Conservation (phyloP, 2,329 filamentous ascomycete genomes). For the Torrubiella hemipterigena region DNA sequence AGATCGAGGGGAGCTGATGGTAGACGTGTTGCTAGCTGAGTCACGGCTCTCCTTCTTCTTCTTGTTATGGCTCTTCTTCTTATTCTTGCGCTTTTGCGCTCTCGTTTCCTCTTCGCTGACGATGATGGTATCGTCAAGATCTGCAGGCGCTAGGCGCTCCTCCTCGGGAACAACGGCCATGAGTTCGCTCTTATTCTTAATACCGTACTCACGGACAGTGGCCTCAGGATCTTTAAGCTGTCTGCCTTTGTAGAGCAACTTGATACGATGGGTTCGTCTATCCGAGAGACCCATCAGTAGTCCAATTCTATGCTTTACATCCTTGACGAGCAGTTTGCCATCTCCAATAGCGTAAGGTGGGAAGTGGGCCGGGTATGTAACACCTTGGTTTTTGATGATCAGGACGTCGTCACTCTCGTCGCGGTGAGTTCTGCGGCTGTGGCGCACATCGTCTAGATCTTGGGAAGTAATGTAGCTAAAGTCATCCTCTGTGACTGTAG, state of each 20-base stretch:
- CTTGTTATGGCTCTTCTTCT: constrained; percentile 30
- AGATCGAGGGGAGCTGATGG: constrained; percentile 32
- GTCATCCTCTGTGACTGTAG: constrained; percentile 62
- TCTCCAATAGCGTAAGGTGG: constrained; percentile 65
- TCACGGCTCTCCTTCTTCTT: constrained; percentile 31
- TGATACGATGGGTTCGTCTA: constrained; percentile 38
- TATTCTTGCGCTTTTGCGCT: constrained; percentile 20
- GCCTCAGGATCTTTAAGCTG: constrained; percentile 53
- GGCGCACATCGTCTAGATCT: constrained; percentile 44
- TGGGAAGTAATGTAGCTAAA: constrained; percentile 76
- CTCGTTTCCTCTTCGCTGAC: constrained; percentile 32
- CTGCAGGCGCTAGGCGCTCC: constrained; percentile 9
- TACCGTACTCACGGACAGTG: constrained; percentile 46
- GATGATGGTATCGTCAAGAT: constrained; percentile 15
- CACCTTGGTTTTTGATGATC: constrained; percentile 54
- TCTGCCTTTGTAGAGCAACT: constrained; percentile 62
- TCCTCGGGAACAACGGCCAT: constrained; percentile 34
- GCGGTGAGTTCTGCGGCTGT: constrained; percentile 26
- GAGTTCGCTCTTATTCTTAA: constrained; percentile 49
- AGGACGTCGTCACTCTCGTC: constrained; percentile 55
- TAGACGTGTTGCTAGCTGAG: constrained; percentile 23
- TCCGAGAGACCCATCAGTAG: constrained; percentile 53
- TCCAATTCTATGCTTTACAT: constrained; percentile 55
- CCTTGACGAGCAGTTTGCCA: constrained; percentile 54
- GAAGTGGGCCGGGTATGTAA: constrained; percentile 59